These are phyloP conservation scores for Pseudopithomyces chartarum DNA, from an alignment of 2,329 filamentous ascomycete species.

Conservation along the genomic window DNA sequence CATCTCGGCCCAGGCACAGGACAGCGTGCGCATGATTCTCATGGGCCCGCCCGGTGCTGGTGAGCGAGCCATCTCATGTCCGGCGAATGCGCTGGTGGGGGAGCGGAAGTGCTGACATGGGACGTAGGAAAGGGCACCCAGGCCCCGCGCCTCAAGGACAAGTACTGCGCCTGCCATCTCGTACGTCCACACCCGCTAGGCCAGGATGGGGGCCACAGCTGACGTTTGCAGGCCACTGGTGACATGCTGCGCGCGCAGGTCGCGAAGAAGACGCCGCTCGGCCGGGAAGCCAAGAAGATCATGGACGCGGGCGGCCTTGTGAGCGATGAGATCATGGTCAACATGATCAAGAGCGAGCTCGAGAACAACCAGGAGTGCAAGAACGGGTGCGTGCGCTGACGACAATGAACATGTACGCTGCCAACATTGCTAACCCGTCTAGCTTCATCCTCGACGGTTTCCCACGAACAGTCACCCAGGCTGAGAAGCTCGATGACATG, in stretches of 20 bases:
- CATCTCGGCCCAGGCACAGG: conserved; percentile 47
- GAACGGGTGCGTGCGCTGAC: conserved; percentile 72
- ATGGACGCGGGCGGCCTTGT: conserved; percentile 98
- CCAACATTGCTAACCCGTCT: conserved; percentile 13
- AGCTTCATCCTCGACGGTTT: conserved; percentile 99
- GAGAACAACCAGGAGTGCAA: conserved; percentile 94
- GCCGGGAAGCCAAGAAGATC: conserved; percentile 98
- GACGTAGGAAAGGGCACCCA: conserved; percentile 93
- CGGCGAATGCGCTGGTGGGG: neutral
- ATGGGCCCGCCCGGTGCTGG: conserved; percentile 97
- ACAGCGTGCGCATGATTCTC: conserved; percentile 90
- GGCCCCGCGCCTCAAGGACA: conserved; percentile 97
- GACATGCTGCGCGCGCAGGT: conserved; percentile 99
- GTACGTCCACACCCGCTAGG: conserved; percentile 58
- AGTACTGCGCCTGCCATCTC: conserved; percentile 95
- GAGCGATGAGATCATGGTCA: conserved; percentile 98
- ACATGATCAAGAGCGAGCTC: conserved; percentile 99
- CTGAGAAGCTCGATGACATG: conserved; percentile 93
- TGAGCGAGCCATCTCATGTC: conserved; percentile 56
- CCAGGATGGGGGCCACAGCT: conserved; percentile 12
- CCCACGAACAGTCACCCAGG: conserved; percentile 94
- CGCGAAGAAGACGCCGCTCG: conserved; percentile 93
- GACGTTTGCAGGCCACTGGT: conserved; percentile 76
- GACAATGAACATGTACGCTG: neutral
- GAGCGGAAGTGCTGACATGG: conserved; percentile 27